Conservation (phyloP, 441 rosid species). For the Daphne laureola region DNA sequence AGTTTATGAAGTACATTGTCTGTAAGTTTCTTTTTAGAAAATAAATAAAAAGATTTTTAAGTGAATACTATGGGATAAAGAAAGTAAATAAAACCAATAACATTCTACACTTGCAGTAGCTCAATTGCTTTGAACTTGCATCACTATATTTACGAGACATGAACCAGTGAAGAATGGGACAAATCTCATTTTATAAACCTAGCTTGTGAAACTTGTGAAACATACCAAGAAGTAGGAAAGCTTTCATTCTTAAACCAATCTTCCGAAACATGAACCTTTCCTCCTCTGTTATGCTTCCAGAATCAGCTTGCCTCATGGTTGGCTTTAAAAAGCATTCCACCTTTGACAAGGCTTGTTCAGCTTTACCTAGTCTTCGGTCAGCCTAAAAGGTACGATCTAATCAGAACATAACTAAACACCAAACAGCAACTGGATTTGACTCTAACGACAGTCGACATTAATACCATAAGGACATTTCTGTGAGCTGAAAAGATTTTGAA, state of each 20-base stretch:
- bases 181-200: too few relatives aligned
- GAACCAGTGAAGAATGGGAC: too few relatives aligned
- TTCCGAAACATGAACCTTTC: conserved; percentile 98
- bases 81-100: too few relatives aligned
- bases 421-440: background rate
- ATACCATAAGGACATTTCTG: background rate
- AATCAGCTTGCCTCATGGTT: conserved; percentile 56
- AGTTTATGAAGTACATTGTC: too few relatives aligned
- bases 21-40: too few relatives aligned
- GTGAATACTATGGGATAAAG: too few relatives aligned
- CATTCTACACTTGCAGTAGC: too few relatives aligned
- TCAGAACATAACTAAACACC: background rate
- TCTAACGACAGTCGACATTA: background rate
- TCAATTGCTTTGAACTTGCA: too few relatives aligned
- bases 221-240: conserved; percentile 88
- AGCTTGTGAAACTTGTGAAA: background rate
- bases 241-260: conserved; percentile 92
- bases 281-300: conserved; percentile 78
- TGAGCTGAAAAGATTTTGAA: conserved; percentile 5
- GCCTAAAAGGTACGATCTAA: conserved; percentile 36
- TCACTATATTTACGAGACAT: too few relatives aligned
- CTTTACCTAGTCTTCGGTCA: conserved; percentile 62
- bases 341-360: conserved; percentile 65
- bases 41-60: too few relatives aligned
- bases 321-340: conserved; percentile 77